phyloP scores from a whole-genome alignment of 2,329 filamentous ascomycete genomes.

The Cadophora sp. region DNA sequence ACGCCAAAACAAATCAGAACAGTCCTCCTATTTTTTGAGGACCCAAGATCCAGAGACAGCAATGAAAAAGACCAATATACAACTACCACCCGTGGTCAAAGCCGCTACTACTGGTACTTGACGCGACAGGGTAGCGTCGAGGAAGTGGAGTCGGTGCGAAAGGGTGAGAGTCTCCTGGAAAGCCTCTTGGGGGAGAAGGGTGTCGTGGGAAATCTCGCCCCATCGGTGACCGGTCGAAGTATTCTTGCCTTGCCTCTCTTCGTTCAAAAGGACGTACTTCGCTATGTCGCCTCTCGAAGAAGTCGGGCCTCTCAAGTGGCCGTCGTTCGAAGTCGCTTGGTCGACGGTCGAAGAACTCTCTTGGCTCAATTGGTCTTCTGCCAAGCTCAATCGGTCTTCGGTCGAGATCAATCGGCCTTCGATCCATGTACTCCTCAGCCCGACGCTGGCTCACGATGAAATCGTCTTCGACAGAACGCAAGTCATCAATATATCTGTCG shows the following conservation, averaged over 20 bases:
- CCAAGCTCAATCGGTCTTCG: constrained; percentile 15
- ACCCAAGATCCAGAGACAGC: background rate
- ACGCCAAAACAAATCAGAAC: constrained; percentile 11
- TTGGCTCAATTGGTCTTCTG: constrained; percentile 7
- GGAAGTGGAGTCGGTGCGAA: constrained; percentile 30
- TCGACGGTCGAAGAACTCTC: constrained; percentile 17
- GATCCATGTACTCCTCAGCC: constrained; percentile 35
- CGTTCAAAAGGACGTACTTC: constrained; percentile 10
- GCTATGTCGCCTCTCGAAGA: constrained; percentile 24
- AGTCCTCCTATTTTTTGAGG: background rate
- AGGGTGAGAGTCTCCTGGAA: constrained; percentile 21
- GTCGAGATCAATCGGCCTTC: constrained; percentile 21
- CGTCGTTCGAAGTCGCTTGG: constrained; percentile 9
- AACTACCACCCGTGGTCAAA: constrained; percentile 17
- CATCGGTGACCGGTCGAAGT: constrained; percentile 11
- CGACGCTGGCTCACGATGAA: constrained; percentile 14
- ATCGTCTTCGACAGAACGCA: constrained; percentile 24
- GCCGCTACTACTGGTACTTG: constrained; percentile 13
- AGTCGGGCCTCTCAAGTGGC: constrained; percentile 10
- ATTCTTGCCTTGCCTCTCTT: constrained; percentile 7
- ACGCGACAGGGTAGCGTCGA: constrained; percentile 27
- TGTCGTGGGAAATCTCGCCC: constrained; percentile 15
- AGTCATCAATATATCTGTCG: constrained; percentile 31
- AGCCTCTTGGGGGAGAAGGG: background rate
- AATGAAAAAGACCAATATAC: background rate